Base-by-base conservation (phyloP, 2,329 filamentous ascomycete genomes). In the Keithomyces neogunnii region DNA sequence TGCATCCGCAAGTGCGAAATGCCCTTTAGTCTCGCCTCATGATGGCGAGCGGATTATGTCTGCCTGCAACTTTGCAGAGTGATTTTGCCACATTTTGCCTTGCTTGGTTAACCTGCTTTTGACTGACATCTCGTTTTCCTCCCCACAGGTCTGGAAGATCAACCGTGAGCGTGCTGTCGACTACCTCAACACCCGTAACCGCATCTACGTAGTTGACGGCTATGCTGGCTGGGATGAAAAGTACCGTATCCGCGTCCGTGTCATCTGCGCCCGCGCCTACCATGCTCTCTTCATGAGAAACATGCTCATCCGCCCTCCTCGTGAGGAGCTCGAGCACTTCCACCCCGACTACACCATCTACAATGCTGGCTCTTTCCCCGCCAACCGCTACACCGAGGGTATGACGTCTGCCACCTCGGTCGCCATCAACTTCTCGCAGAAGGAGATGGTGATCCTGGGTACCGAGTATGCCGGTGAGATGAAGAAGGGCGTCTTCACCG, bases 251-350 rank as follows among this genome's bases (percentile, higher is more conserved):
- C 88, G 85, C 65, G 93, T 99, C 64, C 91, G 93, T 66, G 92
- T 99, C 59, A 91, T 99, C 68, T 99, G 93, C 76, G 93, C 93
- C 60, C 91, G 93, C 69, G 93, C 93, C 73, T 99, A 99, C 81
- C 93, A 99, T 81, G 93, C 93, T 56, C 84, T 99, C 59, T 99
- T 99, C 84, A 99, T 99, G 93, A 89, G 91, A 69, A 99, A 99
- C 81, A 99, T 99, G 93, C 87, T 99, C 68, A 99, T 99, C 78
- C 88, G 93, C 62, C 93, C 93, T 57, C 78, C 85, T 49, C 82
- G 82, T 57, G 88, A 95, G 74, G 91, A 99, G 78, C 85, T 99
- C 51, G 87, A 96, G 77, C 83, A 89, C 75, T 99, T 99, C 84
- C 89, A 96, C 73, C 93, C 93, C 63, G 92, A 99, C 79, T 99